These are phyloP conservation scores for Zizania palustris DNA, from an alignment of 202 grass and related monocot species.

Conservation along the genomic window DNA sequence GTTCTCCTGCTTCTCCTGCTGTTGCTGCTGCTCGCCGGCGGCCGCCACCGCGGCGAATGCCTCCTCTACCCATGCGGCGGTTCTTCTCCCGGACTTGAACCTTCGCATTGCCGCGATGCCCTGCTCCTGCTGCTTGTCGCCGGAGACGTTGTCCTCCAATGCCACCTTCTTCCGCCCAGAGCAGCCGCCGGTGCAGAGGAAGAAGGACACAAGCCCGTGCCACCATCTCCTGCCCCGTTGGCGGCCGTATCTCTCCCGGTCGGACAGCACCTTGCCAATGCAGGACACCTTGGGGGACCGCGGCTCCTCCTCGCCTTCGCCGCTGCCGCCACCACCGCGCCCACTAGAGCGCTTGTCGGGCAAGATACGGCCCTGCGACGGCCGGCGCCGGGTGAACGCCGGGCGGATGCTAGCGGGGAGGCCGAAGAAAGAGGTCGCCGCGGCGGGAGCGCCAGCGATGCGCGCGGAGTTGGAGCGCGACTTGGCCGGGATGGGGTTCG, in stretches of 20 bases:
- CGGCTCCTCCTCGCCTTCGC: slow-evolving; percentile 64
- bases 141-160: slow-evolving; percentile 10
- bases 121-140: slow-evolving; percentile 38
- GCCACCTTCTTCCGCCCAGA: slow-evolving; percentile 22
- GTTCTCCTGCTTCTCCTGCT: slow-evolving; percentile 15
- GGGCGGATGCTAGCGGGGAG: slow-evolving; percentile 54
- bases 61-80: slow-evolving; percentile 66
- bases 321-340: slow-evolving; percentile 10
- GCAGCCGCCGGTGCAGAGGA: slow-evolving; percentile 52
- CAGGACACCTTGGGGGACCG: slow-evolving; percentile 92
- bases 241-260: slow-evolving; percentile 55
- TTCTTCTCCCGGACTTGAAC: slow-evolving; percentile 68
- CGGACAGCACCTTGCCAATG: slow-evolving; percentile 84
- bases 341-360: slow-evolving; percentile 47
- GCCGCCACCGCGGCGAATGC: slow-evolving; percentile 28
- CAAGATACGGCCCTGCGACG: slow-evolving; percentile 57
- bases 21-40: slow-evolving; percentile 43
- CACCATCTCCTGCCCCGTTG: slow-evolving; percentile 31
- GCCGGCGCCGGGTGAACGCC: slow-evolving; percentile 54
- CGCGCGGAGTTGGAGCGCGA: slow-evolving; percentile 59
- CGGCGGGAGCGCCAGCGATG: slow-evolving; percentile 42
- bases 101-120: slow-evolving; percentile 56
- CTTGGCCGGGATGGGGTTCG: slow-evolving; percentile 56
- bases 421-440: slow-evolving; percentile 50
- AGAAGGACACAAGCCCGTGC: slow-evolving; percentile 38